Percentiles rank a stretch among this genome's conserved stretches.
Evolutionary conservation across 768 basidiomycete species (phyloP).

Genomic region (Nidularia pulvinata): DNA sequence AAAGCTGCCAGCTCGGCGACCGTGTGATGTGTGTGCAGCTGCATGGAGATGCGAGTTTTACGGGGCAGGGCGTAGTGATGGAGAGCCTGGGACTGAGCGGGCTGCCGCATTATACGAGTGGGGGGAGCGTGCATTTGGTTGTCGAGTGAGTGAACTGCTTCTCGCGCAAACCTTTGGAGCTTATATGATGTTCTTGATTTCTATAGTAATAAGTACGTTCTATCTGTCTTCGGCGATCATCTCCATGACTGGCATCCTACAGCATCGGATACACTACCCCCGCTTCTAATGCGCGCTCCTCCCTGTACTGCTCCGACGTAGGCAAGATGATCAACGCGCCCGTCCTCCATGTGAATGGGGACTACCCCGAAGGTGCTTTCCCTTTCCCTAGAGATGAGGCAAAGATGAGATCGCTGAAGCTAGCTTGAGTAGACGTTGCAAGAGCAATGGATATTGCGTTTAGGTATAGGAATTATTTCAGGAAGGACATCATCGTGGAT

Average conservation of each 20-base stretch:
- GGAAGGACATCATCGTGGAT: constrained; percentile 91
- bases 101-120: constrained; percentile 89
- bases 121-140: constrained; percentile 88
- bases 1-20: constrained; percentile 56
- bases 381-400: neutral
- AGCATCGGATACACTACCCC: constrained; percentile 95
- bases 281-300: constrained; percentile 80
- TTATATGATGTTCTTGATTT: constrained; percentile 1
- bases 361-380: constrained; percentile 75
- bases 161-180: neutral
- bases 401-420: neutral
- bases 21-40: constrained; percentile 88
- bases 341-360: constrained; percentile 90
- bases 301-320: constrained; percentile 84
- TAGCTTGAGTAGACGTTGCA: constrained; percentile 59
- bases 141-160: constrained; percentile 66
- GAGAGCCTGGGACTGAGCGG: constrained; percentile 88
- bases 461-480: constrained; percentile 83
- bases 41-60: constrained; percentile 92
- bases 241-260: neutral
- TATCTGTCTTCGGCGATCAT: neutral
- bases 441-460: constrained; percentile 89
- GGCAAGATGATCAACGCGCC: constrained; percentile 93
- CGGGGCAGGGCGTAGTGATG: constrained; percentile 91
- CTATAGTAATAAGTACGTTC: constrained; percentile 56